Evolutionary conservation across 768 basidiomycete species (phyloP), one percentile per base, ranked within the genome.

Genomic region (Naganishia vaughanmartiniae): DNA sequence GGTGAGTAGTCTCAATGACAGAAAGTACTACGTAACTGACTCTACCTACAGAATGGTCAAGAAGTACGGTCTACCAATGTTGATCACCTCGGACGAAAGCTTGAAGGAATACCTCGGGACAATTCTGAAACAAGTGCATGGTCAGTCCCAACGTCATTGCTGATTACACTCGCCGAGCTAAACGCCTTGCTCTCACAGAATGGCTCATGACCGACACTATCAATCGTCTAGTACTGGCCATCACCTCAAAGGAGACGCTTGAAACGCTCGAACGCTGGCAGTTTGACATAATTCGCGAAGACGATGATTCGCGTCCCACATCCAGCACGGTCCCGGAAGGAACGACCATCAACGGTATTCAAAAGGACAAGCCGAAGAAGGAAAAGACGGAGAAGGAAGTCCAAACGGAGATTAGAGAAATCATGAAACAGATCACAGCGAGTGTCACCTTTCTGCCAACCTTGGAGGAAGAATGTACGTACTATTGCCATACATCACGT

Each of bases 371-470:
- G 39, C 19, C 24, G 30, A 28, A 78, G 69, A 80, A 80, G 70
- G 81, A 81, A 51, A 83, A 82, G 77, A 84, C 83, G 46, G 82
- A 83, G 67, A 83, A 83, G 73, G 92, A 97, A 77, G 95, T 98
- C 56, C 93, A 96, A 81, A 91, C 90, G 36, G 95, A 99, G 85
- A 98, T 99, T 73, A 88, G 96, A 24, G 92, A 92, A 58, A 97
- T 98, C 76, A 87, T 99, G 79, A 96, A 97, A 83, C 96, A 99
- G 81, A 98, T 99, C 77, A 93, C 96, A 48, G 91, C 91, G 51
- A 93, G 91, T 80, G 93, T 95, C 72, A 96, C 96, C 12, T 98
- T 96, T 82, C 84, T 99, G 70, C 96, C 96, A 0, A 90, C 93
- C 73, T 89, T 99, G 66, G 90, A 95, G 74, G 93, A 97, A 81